Conservation (phyloP, 2,329 filamentous ascomycete genomes). For the Pestalotiopsis sp. region DNA sequence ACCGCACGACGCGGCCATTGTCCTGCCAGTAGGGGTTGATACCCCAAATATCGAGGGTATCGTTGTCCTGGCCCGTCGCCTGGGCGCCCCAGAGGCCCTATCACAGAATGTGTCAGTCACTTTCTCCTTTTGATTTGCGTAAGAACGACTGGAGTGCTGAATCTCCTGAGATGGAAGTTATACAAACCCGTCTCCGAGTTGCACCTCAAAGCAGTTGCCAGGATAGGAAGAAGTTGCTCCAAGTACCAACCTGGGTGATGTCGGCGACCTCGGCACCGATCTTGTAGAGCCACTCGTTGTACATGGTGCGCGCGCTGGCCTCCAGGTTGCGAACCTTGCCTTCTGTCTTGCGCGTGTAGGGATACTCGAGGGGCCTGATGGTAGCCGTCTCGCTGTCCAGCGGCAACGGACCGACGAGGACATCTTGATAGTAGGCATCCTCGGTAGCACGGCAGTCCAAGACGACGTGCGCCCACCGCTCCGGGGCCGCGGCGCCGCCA, state of each 20-base stretch:
- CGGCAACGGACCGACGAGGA: slow-evolving; percentile 52
- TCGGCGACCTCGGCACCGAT: slow-evolving; percentile 35
- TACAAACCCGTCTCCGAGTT: too few relatives aligned
- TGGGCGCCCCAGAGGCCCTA: slow-evolving; percentile 43
- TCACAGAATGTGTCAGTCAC: too few relatives aligned
- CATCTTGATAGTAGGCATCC: slow-evolving; percentile 41
- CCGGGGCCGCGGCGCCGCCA: slow-evolving; percentile 33
- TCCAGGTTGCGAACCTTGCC: slow-evolving; percentile 42
- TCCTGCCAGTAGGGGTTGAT: slow-evolving; percentile 45
- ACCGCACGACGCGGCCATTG: slow-evolving; percentile 43
- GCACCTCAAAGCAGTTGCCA: too few relatives aligned
- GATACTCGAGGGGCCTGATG: slow-evolving; percentile 41
- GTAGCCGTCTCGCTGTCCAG: slow-evolving; percentile 38
- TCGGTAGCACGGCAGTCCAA: slow-evolving; percentile 41
- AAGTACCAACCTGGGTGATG: slow-evolving; percentile 33
- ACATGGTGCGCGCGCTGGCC: slow-evolving; percentile 32
- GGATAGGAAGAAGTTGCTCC: too few relatives aligned
- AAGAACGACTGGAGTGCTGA: too few relatives aligned
- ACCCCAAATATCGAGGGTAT: slow-evolving; percentile 39
- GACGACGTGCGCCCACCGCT: slow-evolving; percentile 44
- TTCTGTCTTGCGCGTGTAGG: slow-evolving; percentile 40
- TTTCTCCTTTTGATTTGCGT: too few relatives aligned
- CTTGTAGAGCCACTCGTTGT: slow-evolving; percentile 34
- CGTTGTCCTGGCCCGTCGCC: slow-evolving; percentile 38
- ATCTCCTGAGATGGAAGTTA: too few relatives aligned